Evolutionary conservation across 495 filamentous ascomycete species (phyloP).

Genomic region (Glarea lozoyensis): DNA sequence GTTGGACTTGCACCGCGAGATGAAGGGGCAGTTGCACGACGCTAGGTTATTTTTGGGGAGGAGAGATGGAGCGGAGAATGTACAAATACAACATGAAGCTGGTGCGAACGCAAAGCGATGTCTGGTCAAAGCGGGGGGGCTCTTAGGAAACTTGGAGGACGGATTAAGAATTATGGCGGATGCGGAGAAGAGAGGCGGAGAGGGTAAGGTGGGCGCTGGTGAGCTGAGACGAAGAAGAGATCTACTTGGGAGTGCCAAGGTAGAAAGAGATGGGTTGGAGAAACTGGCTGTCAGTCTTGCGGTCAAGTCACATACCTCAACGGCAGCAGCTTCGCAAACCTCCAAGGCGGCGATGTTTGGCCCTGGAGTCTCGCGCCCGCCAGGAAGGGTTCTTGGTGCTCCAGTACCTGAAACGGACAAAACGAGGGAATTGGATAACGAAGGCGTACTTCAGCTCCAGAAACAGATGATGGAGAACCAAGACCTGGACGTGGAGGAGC

Average conservation of each 20-base stretch:
- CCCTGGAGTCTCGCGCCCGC: constrained; percentile 11
- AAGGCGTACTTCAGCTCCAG: constrained; percentile 80
- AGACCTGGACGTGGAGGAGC: constrained; percentile 67
- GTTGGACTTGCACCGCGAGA: constrained; percentile 76
- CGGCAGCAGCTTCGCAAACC: constrained; percentile 31
- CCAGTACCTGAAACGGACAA: constrained; percentile 73
- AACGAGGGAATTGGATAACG: constrained; percentile 85
- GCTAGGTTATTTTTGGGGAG: constrained; percentile 65
- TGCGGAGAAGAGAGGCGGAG: constrained; percentile 25
- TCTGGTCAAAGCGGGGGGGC: constrained; percentile 62
- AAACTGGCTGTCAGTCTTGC: constrained; percentile 67
- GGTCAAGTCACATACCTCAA: constrained; percentile 11
- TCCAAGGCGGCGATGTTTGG: constrained; percentile 51
- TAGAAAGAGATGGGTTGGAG: constrained; percentile 83
- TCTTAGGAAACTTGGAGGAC: constrained; percentile 59
- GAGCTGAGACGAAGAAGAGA: constrained; percentile 77
- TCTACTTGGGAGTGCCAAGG: constrained; percentile 63
- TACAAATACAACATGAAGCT: constrained; percentile 65
- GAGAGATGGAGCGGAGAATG: constrained; percentile 63
- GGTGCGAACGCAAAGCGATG: constrained; percentile 72
- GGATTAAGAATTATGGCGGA: constrained; percentile 50
- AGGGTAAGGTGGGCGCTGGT: constrained; percentile 57
- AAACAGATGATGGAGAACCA: constrained; percentile 76
- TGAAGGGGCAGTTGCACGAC: constrained; percentile 77
- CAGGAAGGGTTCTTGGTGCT: constrained; percentile 68